A percentile compares a stretch with the other conserved stretches of the same genome.
phyloP scores from a whole-genome alignment of 805 yeast genomes.

The Torulaspora microellipsoides region DNA sequence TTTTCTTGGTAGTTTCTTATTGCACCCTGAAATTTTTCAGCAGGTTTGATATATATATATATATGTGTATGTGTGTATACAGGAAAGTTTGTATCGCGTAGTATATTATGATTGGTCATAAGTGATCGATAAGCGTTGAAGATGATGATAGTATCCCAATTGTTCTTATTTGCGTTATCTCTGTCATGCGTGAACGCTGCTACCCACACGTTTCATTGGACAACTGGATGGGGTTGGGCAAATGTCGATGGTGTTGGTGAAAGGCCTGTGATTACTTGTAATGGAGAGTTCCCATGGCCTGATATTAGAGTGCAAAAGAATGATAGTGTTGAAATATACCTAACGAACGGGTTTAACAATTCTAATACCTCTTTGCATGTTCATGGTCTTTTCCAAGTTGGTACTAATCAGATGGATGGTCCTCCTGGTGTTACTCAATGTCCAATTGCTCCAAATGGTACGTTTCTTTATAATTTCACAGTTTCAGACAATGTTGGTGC shows the following conservation, averaged over 20 bases:
- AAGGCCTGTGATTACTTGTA: constrained; percentile 43
- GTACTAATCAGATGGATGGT: constrained; percentile 81
- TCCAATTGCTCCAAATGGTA: constrained; percentile 78
- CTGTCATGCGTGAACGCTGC: constrained; percentile 15
- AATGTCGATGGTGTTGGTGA: constrained; percentile 39
- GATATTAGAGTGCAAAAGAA: constrained; percentile 68
- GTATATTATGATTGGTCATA: too few species aligned
- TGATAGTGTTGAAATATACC: constrained; percentile 67
- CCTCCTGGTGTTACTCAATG: constrained; percentile 86
- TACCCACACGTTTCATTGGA: constrained; percentile 61
- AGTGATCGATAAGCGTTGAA: too few species aligned
- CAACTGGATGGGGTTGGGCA: constrained; percentile 53
- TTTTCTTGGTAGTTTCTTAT: too few species aligned
- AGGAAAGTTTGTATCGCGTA: too few species aligned
- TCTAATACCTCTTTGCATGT: constrained; percentile 74
- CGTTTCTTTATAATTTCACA: constrained; percentile 81
- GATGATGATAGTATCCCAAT: not conserved
- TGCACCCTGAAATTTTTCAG: too few species aligned
- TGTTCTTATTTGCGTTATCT: not conserved
- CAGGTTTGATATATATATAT: too few species aligned
- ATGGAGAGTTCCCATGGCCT: constrained; percentile 79
- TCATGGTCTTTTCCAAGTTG: constrained; percentile 84
- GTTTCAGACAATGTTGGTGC: constrained; percentile 79
- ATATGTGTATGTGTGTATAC: too few species aligned
- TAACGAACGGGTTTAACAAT: constrained; percentile 67